phyloP scores from a whole-genome alignment of 2,329 filamentous ascomycete species.

The Colletotrichum tropicicola region DNA sequence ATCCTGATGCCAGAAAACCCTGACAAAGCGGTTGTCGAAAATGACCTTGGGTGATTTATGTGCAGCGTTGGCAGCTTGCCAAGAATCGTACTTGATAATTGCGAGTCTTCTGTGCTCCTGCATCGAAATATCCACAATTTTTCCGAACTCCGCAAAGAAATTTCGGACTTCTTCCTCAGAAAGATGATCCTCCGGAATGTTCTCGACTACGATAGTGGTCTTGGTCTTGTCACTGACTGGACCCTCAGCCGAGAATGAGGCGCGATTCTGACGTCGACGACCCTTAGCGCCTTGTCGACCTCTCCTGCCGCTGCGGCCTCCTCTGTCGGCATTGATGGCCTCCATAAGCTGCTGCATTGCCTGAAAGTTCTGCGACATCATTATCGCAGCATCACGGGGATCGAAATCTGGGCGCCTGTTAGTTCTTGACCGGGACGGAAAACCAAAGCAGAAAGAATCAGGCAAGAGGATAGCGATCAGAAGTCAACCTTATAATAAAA shows the following conservation, averaged over 20 bases:
- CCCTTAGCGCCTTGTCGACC: constrained; percentile 35
- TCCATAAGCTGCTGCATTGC: constrained; percentile 30
- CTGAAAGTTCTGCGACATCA: constrained; percentile 30
- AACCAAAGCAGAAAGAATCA: not conserved
- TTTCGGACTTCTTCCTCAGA: constrained; percentile 69
- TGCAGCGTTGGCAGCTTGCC: constrained; percentile 73
- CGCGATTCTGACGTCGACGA: constrained; percentile 42
- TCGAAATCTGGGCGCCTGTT: constrained; percentile 27
- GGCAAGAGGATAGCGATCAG: constrained; percentile 37
- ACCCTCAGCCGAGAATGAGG: constrained; percentile 71
- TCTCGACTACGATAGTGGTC: constrained; percentile 78
- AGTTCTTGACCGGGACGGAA: not conserved
- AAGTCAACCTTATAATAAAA: constrained; percentile 37
- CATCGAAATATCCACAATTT: constrained; percentile 70
- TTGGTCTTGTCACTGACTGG: constrained; percentile 70
- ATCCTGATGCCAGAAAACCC: constrained; percentile 80
- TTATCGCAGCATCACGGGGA: constrained; percentile 29
- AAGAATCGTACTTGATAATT: constrained; percentile 73
- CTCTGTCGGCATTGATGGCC: constrained; percentile 33
- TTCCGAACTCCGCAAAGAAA: constrained; percentile 80
- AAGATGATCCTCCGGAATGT: constrained; percentile 78
- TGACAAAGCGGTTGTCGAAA: constrained; percentile 87
- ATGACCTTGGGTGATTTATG: constrained; percentile 82
- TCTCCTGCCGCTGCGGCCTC: constrained; percentile 35
- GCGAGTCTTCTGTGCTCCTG: constrained; percentile 74